Evolutionary conservation across 2,329 filamentous ascomycete species (phyloP), one percentile per base, ranked within the genome.

Genomic region (Sporothrix brunneoviolacea): DNA sequence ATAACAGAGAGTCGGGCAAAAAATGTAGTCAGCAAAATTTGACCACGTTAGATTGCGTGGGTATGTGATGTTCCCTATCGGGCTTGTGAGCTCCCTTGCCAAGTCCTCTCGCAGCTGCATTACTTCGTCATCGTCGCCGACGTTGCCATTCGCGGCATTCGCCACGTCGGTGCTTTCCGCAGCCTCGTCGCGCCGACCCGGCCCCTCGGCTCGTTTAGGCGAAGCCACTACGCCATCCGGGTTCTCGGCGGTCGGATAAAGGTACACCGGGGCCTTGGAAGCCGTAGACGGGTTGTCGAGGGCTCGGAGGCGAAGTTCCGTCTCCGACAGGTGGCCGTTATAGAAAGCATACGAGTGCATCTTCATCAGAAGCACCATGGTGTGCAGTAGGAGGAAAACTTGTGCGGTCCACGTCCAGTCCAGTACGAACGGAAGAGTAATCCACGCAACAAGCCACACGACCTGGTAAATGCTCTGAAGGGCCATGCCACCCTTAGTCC

Each of bases 331-430:
- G 66, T 98, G 93, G 10, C 93, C 93, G 61, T 96, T 97, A 72
- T 98, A 98, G 67, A 97, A 98, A 21, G 89, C 87, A 63, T 95
- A 98, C 6, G 91, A 96, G 67, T 98, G 93, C 82, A 97, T 93
- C 74, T 98, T 98, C 93, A 98, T 98, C 45, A 96, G 82, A 18
- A 98, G 76, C 8, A 88, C 85, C 68, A 98, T 82, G 38, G 90
- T 85, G 68, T 98, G 93, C 30, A 98, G 74, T 10, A 91, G 85
- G 59, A 98, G 80, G 66, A 94, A 98, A 35, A 98, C 93, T 64
- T 97, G 93, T 3, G 91, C 84, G 0, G 93, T 98, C 93, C 93
- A 98, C 3, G 90, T 88, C 93, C 93, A 98, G 46, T 86, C 77
- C 8, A 94, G 75, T 59, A 84, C 67, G 58, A 97, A 97, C 0